Percentiles rank a stretch among this genome's conserved stretches.
phyloP scores from a whole-genome alignment of 495 filamentous ascomycete genomes.

The Aspergillus panamensis region DNA sequence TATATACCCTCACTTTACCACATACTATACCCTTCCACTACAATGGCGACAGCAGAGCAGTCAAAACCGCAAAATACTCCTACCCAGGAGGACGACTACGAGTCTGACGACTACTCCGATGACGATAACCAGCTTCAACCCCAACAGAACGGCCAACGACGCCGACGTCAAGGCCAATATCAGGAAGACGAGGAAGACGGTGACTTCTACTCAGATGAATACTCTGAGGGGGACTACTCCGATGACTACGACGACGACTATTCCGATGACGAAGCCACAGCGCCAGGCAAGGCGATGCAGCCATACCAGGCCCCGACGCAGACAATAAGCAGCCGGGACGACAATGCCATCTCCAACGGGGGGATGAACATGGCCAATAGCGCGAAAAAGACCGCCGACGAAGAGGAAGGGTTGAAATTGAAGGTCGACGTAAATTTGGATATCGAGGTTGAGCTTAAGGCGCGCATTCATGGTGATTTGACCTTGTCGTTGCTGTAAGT shows the following conservation, averaged over 20 bases:
- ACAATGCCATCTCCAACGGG: constrained; percentile 22
- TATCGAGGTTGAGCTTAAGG: constrained; percentile 83
- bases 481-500: constrained; percentile 84
- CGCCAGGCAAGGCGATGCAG: constrained; percentile 40
- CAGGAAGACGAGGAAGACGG: constrained; percentile 45
- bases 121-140: constrained; percentile 29
- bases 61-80: constrained; percentile 33
- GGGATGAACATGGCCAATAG: constrained; percentile 31
- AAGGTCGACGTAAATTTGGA: constrained; percentile 83
- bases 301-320: constrained; percentile 31
- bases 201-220: constrained; percentile 54
- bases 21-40: constrained; percentile 2
- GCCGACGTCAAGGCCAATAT: constrained; percentile 35
- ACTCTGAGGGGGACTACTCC: constrained; percentile 42
- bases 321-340: constrained; percentile 21
- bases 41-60: constrained; percentile 44
- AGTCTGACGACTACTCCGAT: constrained; percentile 31
- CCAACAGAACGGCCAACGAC: constrained; percentile 11
- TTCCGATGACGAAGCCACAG: constrained; percentile 23
- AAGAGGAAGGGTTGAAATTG: constrained; percentile 60
- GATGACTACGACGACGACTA: constrained; percentile 40
- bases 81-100: constrained; percentile 41
- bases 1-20: neutral
- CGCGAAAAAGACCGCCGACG: constrained; percentile 28
- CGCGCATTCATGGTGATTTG: constrained; percentile 84